phyloP scores from a whole-genome alignment of 1,284 basidiomycete genomes.

The Cryptococcus depauperatus region DNA sequence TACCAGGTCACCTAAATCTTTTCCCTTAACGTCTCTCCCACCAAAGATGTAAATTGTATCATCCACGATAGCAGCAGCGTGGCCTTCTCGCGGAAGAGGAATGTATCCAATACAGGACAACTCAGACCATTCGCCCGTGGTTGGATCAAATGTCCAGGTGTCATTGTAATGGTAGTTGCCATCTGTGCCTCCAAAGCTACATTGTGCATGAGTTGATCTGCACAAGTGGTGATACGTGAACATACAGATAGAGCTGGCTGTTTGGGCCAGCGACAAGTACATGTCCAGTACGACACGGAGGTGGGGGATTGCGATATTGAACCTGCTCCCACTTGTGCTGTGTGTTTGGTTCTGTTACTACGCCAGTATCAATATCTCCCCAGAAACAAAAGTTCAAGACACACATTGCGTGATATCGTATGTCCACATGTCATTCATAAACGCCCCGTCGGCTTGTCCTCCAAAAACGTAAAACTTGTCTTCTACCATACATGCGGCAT shows the following conservation, averaged over 20 bases:
- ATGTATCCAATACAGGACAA: slow-evolving; percentile 96
- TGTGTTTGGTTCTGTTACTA: slow-evolving; percentile 18
- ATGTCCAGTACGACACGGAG: slow-evolving; percentile 87
- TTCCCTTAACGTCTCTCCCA: slow-evolving; percentile 92
- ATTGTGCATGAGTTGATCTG: too few relatives aligned
- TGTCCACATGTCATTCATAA: slow-evolving; percentile 91
- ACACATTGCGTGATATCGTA: slow-evolving; percentile 91
- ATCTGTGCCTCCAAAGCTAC: slow-evolving; percentile 96
- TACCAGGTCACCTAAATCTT: slow-evolving; percentile 87
- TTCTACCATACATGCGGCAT: slow-evolving; percentile 87
- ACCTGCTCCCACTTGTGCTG: slow-evolving; percentile 69
- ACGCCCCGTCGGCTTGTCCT: slow-evolving; percentile 92
- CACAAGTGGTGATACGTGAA: slow-evolving; percentile 12
- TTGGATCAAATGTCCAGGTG: slow-evolving; percentile 91
- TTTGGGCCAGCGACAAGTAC: slow-evolving; percentile 69
- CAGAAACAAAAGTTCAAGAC: slow-evolving; percentile 32
- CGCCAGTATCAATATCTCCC: neutral
- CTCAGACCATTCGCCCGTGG: slow-evolving; percentile 78
- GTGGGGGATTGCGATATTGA: slow-evolving; percentile 59
- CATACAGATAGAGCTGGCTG: slow-evolving; percentile 78
- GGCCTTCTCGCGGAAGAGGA: slow-evolving; percentile 91
- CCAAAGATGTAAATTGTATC: slow-evolving; percentile 99
- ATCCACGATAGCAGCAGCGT: slow-evolving; percentile 91
- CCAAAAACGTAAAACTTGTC: slow-evolving; percentile 93
- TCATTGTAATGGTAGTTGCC: slow-evolving; percentile 99